These are phyloP conservation scores for Starmerella tilneyi DNA, from an alignment of 805 yeast genomes.

Conservation along the genomic window DNA sequence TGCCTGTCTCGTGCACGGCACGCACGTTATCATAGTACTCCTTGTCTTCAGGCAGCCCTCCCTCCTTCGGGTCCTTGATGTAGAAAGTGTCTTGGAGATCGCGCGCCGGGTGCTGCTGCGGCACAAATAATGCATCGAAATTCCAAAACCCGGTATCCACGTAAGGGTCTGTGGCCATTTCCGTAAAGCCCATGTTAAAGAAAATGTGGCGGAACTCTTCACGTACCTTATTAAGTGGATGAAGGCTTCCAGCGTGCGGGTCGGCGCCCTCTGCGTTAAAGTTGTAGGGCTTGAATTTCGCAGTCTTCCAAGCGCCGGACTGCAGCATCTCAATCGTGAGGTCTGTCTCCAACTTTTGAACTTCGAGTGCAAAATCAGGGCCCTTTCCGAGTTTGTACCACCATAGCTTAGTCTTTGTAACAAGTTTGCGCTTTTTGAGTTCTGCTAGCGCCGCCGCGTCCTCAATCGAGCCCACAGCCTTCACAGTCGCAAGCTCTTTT, in stretches of 20 bases:
- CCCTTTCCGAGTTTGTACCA: constrained; percentile 75
- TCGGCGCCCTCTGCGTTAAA: constrained; percentile 87
- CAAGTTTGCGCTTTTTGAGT: constrained; percentile 86
- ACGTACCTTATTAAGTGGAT: constrained; percentile 91
- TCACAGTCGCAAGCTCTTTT: constrained; percentile 42
- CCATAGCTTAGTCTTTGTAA: constrained; percentile 56
- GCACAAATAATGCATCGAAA: constrained; percentile 90
- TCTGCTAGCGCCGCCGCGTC: constrained; percentile 60
- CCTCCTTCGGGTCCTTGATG: constrained; percentile 79
- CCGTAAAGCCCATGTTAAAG: constrained; percentile 96
- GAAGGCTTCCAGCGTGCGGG: constrained; percentile 85
- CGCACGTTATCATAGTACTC: constrained; percentile 67
- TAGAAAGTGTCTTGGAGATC: constrained; percentile 98
- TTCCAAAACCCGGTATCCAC: constrained; percentile 99
- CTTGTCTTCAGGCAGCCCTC: constrained; percentile 73
- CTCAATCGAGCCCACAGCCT: constrained; percentile 57
- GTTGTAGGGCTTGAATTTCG: constrained; percentile 87
- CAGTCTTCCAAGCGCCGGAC: constrained; percentile 69
- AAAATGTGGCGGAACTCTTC: constrained; percentile 97
- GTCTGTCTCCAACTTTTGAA: constrained; percentile 81
- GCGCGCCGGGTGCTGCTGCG: constrained; percentile 99
- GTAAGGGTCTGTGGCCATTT: constrained; percentile 97
- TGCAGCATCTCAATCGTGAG: constrained; percentile 86
- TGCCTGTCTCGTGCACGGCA: constrained; percentile 79
- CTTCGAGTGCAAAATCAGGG: constrained; percentile 67